A percentile compares a stretch with the other conserved stretches of the same genome.
These are phyloP conservation scores for Nitzschia putrida DNA, from an alignment of 108 stramenopile species.

Conservation along the genomic window DNA sequence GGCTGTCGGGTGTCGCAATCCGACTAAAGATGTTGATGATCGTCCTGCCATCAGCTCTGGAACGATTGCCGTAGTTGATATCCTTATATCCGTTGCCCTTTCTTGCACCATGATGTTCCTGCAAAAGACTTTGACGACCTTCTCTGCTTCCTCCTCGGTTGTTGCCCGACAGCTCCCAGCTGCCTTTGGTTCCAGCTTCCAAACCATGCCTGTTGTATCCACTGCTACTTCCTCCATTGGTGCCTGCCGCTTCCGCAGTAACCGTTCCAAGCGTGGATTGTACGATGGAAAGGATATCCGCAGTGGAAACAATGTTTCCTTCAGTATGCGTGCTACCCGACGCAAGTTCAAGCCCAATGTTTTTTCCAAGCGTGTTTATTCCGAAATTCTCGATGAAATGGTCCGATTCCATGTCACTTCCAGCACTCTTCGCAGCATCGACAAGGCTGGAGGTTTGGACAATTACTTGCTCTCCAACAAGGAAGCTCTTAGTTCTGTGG, in stretches of 20 bases:
- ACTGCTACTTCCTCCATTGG: conserved; percentile 2
- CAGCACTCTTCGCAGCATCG: conserved; percentile 71
- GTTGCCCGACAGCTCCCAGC: no score
- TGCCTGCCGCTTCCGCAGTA: conserved; percentile 57
- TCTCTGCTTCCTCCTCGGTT: no score
- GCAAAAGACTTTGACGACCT: no score
- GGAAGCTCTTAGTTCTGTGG: conserved; percentile 46
- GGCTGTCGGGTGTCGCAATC: no score
- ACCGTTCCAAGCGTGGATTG: conserved; percentile 75
- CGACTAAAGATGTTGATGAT: no score
- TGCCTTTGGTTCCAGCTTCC: no score
- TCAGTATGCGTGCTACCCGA: conserved; percentile 69
- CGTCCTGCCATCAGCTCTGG: no score
- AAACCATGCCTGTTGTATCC: no score
- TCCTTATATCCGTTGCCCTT: no score
- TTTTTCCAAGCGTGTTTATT: conserved; percentile 69
- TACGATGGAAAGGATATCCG: conserved; percentile 85
- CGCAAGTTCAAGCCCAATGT: conserved; percentile 86
- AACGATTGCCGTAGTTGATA: no score
- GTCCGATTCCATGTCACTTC: conserved; percentile 82
- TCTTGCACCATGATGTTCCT: no score
- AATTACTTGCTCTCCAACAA: conserved; percentile 74
- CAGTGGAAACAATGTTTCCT: conserved; percentile 77
- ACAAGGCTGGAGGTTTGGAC: conserved; percentile 84
- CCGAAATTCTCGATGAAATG: conserved; percentile 82